Conservation (phyloP, 352 stramenopile species). For the Globisporangium uncinulatum region DNA sequence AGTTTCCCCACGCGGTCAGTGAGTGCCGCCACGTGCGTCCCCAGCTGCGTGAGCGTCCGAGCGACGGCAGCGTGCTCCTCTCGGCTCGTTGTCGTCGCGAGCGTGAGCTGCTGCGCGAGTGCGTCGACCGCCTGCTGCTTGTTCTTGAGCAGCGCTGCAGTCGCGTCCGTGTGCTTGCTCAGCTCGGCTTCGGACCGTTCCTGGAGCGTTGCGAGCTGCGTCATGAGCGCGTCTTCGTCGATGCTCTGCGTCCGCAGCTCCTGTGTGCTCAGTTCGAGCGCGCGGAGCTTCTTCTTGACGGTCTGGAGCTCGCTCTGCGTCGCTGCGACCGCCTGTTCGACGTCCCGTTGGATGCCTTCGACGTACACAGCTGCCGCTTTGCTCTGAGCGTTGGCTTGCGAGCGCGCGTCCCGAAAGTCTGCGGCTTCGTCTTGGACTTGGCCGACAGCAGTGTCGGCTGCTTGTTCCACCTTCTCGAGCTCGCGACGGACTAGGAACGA, state of each 20-base stretch:
- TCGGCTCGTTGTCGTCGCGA: background rate
- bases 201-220: conserved; percentile 40
- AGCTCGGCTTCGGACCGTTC: conserved; percentile 48
- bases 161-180: conserved; percentile 20
- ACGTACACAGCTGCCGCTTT: background rate
- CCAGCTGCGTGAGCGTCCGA: background rate
- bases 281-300: conserved; percentile 19
- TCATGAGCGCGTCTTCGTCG: conserved; percentile 51
- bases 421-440: conserved; percentile 22
- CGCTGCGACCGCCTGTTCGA: background rate
- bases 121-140: conserved; percentile 23
- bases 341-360: conserved; percentile 1
- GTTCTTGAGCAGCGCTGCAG: conserved; percentile 7
- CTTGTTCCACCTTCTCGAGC: conserved; percentile 33
- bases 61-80: background rate
- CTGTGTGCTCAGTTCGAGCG: conserved; percentile 22
- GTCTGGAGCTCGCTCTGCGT: conserved; percentile 10
- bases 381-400: conserved; percentile 8
- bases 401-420: conserved; percentile 9
- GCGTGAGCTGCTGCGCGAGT: conserved; percentile 6
- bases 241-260: conserved; percentile 18
- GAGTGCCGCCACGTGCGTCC: conserved; percentile 4
- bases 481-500: conserved; percentile 26
- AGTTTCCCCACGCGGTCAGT: conserved; percentile 10
- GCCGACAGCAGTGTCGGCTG: conserved; percentile 26